phyloP scores from a whole-genome alignment of 1,284 basidiomycete genomes.

The Vanrija sp. region DNA sequence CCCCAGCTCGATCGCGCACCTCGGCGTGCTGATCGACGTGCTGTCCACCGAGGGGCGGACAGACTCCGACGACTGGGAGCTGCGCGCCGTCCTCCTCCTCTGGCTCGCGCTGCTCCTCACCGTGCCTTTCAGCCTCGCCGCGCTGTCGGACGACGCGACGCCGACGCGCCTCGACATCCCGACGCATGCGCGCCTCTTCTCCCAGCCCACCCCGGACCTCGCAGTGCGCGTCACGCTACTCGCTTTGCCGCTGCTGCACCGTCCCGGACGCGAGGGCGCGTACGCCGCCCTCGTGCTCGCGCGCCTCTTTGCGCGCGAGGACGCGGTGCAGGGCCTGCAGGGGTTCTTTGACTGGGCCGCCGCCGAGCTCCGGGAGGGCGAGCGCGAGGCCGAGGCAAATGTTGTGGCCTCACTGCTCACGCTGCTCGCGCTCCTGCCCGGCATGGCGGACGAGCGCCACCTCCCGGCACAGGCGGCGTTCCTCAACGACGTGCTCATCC shows the following conservation, averaged over 20 bases:
- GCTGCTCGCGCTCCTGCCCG: slow-evolving; percentile 40
- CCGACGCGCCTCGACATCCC: slow-evolving; percentile 56
- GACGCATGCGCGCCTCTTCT: slow-evolving; percentile 67
- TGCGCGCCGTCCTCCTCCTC: slow-evolving; percentile 78
- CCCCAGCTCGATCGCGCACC: slow-evolving; percentile 79
- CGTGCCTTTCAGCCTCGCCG: slow-evolving; percentile 85
- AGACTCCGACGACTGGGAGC: slow-evolving; percentile 61
- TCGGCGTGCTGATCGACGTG: slow-evolving; percentile 68
- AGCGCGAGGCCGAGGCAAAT: slow-evolving; percentile 36
- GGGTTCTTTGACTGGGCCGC: slow-evolving; percentile 39
- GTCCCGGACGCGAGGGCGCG: slow-evolving; percentile 45
- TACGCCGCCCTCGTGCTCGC: slow-evolving; percentile 45
- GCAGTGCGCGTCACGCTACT: slow-evolving; percentile 54
- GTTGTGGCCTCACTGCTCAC: slow-evolving; percentile 33
- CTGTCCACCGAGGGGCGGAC: slow-evolving; percentile 52
- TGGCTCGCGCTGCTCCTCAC: slow-evolving; percentile 94
- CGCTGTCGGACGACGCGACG: slow-evolving; percentile 54
- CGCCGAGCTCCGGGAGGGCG: slow-evolving; percentile 33
- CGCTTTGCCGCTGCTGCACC: slow-evolving; percentile 34
- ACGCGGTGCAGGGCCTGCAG: slow-evolving; percentile 31
- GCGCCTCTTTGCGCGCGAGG: slow-evolving; percentile 42
- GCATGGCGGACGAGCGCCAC: slow-evolving; percentile 26
- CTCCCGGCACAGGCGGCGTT: slow-evolving; percentile 37
- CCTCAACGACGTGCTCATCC: slow-evolving; percentile 27
- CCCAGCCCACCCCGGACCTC: slow-evolving; percentile 59